Evolutionary conservation across 495 filamentous ascomycete genomes (phyloP), one percentile per base, ranked within the genome.

Genomic region (Neurospora sp.): DNA sequence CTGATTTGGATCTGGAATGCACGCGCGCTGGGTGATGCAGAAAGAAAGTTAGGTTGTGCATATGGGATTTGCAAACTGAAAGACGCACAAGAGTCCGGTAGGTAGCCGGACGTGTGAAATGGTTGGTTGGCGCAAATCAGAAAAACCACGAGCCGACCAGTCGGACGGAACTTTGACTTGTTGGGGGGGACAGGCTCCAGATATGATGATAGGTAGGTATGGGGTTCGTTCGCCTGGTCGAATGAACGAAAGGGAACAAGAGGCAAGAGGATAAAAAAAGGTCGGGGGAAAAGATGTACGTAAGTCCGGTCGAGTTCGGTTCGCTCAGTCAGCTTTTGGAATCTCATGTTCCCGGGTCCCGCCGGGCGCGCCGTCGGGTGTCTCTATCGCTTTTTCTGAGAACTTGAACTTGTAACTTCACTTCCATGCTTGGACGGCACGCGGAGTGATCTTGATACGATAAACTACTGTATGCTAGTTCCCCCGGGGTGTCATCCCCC

Each of bases 11-110:
- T 69, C 62, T 78, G 82, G 81, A 82, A 84, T 83, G 83, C 77
- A 82, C 80, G 83, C 79, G 83, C 81, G 79, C 81, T 80, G 82
- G 78, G 54, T 77, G 77, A 77, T 79, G 77, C 79, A 77, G 78
- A 77, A 73, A 78, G 79, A 78, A 74, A 77, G 76, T 62, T 72
- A 62, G 54, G 54, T 62, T 75, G 70, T 82, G 81, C 80, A 83
- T 81, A 62, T 79, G 27, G 54, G 54, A 62, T 62, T 62, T 35
- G 54, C 54, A 62, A 62, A 62, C 54, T 62, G 54, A 62, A 62
- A 35, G 27, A 62, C 54, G 54, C 54, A 62, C 54, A 62, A 62
- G 54, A 62, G 23, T 35, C 27, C 35, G 27, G 27, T 62, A 62
- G 54, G 54, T 62, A 62, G 54, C 54, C 14, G 14, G 54, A 35